A percentile compares a stretch with the other conserved stretches of the same genome.
These are phyloP conservation scores for Teunomyces atbi DNA, from an alignment of 805 yeast genomes.

Conservation along the genomic window DNA sequence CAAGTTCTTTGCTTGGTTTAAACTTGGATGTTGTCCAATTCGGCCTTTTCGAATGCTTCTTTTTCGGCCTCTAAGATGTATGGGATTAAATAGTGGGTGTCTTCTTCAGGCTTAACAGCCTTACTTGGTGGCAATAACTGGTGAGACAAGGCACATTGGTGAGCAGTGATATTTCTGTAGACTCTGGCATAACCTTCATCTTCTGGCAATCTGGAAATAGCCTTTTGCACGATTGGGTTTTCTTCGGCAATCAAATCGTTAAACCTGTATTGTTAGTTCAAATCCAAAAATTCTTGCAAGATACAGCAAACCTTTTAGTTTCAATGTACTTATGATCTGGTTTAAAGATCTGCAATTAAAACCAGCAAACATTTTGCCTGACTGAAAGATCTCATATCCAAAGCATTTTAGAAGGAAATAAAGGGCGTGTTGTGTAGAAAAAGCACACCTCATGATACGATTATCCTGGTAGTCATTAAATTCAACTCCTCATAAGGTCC, in stretches of 20 bases:
- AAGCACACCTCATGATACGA: too few relatives aligned
- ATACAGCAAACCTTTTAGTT: too few relatives aligned
- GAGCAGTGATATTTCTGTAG: slow-evolving; percentile 89
- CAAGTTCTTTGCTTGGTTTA: slow-evolving; percentile 6
- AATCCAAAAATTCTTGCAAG: too few relatives aligned
- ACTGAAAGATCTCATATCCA: too few relatives aligned
- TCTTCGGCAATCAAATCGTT: slow-evolving; percentile 90
- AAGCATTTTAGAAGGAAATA: too few relatives aligned
- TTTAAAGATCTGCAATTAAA: too few relatives aligned
- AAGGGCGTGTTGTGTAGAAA: too few relatives aligned
- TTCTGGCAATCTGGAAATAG: slow-evolving; percentile 81
- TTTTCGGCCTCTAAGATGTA: slow-evolving; percentile 92
- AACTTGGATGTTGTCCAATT: slow-evolving; percentile 71
- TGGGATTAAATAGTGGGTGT: slow-evolving; percentile 79
- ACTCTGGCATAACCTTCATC: slow-evolving; percentile 86
- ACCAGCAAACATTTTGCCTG: too few relatives aligned
- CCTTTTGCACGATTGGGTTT: slow-evolving; percentile 80
- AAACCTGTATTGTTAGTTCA: slow-evolving; percentile 42
- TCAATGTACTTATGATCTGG: too few relatives aligned
- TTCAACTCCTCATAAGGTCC: too few relatives aligned
- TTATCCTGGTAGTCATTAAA: too few relatives aligned
- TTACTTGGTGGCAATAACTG: slow-evolving; percentile 80
- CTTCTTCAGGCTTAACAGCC: slow-evolving; percentile 77
- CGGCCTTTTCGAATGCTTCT: slow-evolving; percentile 83
- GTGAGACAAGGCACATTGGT: slow-evolving; percentile 81